Evolutionary conservation across 352 stramenopile species (phyloP), one percentile per base, ranked within the genome.

Genomic region (Phytophthora citricola): DNA sequence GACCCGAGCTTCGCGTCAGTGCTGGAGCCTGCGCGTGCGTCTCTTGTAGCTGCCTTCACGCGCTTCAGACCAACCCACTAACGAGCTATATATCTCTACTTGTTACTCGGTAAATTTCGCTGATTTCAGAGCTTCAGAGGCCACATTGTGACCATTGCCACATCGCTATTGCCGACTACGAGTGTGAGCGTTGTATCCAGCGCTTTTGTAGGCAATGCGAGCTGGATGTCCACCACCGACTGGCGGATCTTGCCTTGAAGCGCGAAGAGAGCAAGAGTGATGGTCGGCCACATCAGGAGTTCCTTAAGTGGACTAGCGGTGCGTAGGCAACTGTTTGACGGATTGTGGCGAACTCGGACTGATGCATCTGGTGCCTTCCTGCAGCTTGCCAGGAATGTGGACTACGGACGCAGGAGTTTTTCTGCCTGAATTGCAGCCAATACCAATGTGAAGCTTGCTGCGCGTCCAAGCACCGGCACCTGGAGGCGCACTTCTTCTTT

Each of bases 361-460:
- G 24, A 68, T 14, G 17, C 1, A 22, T 2, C 10, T 57, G 22
- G 24, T 48, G 20, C 36, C 26, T 20, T 43, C 11, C 40, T 63
- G 17, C 34, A 93, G 84, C 71, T 29, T 93, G 84, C 39, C 72
- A 89, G 22, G 70, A 73, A 7, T 93, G 84, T 45, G 61, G 70
- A 6, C 58, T 71, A 10, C 78, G 77, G 9, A 54, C 39, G 1
- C 52, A 77, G 29, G 78, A 87, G 22, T 91, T 93, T 12, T 78
- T 82, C 34, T 93, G 85, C 50, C 14, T 77, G 2, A 73, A 74
- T 31, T 93, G 85, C 63, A 68, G 73, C 24, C 64, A 51, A 41
- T 83, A 87, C 58, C 77, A 89, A 58, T 93, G 85, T 27, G 73
- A 87, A n/a, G 34, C 34, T 3, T 93, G 85, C 69, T 91, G 81